Conservation (phyloP, 768 basidiomycete genomes). For the Lactarius quietus region DNA sequence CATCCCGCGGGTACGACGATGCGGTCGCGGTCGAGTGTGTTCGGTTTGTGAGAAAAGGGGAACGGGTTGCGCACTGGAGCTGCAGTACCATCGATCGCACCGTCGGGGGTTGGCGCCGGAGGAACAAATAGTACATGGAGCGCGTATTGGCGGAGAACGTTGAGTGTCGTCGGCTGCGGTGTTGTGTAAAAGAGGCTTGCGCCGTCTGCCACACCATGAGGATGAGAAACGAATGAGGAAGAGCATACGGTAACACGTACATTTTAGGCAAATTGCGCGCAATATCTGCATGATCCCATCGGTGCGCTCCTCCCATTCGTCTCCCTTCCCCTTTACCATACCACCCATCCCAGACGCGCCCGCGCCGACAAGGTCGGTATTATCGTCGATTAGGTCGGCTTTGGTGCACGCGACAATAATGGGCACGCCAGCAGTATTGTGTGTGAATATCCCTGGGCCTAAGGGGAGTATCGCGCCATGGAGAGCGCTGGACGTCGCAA, state of each 20-base stretch:
- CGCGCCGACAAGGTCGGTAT: conserved; percentile 59
- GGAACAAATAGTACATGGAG: conserved; percentile 78
- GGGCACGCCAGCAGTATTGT: conserved; percentile 82
- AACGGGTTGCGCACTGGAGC: conserved; percentile 72
- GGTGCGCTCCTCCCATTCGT: conserved; percentile 92
- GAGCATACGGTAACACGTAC: conserved; percentile 75
- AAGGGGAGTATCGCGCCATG: conserved; percentile 75
- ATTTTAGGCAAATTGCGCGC: conserved; percentile 87
- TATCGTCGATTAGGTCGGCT: conserved; percentile 89
- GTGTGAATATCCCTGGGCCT: conserved; percentile 78
- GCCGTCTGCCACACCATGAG: conserved; percentile 59
- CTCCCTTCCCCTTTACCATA: conserved; percentile 89
- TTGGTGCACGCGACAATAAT: conserved; percentile 90
- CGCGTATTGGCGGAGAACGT: conserved; percentile 76
- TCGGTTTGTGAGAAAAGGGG: conserved; percentile 83
- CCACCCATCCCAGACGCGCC: conserved; percentile 83
- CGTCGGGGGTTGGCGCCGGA: conserved; percentile 52
- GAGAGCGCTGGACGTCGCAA: conserved; percentile 54
- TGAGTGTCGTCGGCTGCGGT: conserved; percentile 67
- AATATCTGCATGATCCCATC: conserved; percentile 96
- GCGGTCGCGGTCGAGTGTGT: conserved; percentile 88
- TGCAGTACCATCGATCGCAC: conserved; percentile 34
- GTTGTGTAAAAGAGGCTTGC: conserved; percentile 92
- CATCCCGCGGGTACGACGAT: conserved; percentile 93
- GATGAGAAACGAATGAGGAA: conserved; percentile 7